Conservation (phyloP, 2,329 filamentous ascomycete genomes). For the Sordariomycetes sp. region DNA sequence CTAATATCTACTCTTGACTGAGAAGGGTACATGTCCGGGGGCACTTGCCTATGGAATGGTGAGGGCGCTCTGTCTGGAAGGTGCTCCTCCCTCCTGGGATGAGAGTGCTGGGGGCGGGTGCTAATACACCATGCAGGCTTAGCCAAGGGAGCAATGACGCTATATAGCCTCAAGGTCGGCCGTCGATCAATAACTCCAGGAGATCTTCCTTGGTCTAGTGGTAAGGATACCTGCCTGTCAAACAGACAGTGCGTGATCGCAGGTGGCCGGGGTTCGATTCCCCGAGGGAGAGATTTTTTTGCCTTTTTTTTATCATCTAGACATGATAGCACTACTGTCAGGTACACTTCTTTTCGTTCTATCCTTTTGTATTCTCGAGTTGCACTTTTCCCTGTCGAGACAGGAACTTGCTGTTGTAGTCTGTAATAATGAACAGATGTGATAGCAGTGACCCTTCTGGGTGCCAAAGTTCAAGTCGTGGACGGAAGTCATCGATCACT, state of each 20-base stretch:
- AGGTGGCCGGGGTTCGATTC: slow-evolving; percentile 19
- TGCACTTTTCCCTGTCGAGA: background rate
- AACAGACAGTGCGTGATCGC: slow-evolving; percentile 7
- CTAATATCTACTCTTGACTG: too few species aligned
- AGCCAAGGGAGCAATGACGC: too few species aligned
- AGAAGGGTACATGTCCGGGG: too few species aligned
- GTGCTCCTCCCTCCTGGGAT: too few species aligned
- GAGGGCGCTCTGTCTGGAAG: too few species aligned
- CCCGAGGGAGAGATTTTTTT: slow-evolving; percentile 11
- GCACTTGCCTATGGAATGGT: too few species aligned
- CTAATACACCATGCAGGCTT: too few species aligned
- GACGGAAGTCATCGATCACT: too few species aligned
- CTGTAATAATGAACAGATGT: background rate
- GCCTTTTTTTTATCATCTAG: background rate
- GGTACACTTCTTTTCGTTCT: background rate
- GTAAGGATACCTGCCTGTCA: slow-evolving; percentile 6
- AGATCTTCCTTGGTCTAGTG: slow-evolving; percentile 5
- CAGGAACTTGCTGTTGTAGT: background rate
- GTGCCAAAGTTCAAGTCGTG: too few species aligned
- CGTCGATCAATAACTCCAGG: background rate
- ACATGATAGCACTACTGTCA: background rate
- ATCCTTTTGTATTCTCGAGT: background rate
- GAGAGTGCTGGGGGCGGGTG: too few species aligned
- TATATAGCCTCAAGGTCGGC: too few species aligned
- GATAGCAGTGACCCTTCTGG: background rate